phyloP scores from a whole-genome alignment of 345 rosid species.

The Ceriops tagal region DNA sequence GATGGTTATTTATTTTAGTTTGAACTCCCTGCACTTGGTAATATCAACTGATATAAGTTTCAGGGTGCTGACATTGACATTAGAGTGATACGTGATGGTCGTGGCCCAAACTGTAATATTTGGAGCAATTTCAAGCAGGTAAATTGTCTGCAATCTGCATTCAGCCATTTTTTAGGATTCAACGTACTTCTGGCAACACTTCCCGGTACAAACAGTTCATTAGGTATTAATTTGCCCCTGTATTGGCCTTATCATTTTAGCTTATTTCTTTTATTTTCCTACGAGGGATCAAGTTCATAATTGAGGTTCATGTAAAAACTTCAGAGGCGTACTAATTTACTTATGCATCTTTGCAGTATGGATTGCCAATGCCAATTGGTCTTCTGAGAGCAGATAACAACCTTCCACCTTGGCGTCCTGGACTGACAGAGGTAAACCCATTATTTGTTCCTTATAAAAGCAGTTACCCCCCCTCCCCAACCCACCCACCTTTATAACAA shows the following conservation, averaged over 20 bases:
- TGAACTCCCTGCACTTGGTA: slow-evolving; percentile 4
- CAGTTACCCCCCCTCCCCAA: too few relatives aligned
- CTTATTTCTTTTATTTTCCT: background rate
- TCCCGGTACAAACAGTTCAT: background rate
- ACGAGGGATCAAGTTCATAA: background rate
- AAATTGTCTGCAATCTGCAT: background rate
- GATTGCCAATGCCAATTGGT: slow-evolving; percentile 71
- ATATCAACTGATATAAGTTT: slow-evolving; percentile 19
- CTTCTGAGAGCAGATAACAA: slow-evolving; percentile 89
- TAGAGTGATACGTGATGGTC: slow-evolving; percentile 95
- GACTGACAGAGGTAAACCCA: slow-evolving; percentile 65
- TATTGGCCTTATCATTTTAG: too few relatives aligned
- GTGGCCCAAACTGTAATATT: slow-evolving; percentile 89
- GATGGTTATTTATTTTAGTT: background rate
- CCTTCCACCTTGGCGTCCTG: slow-evolving; percentile 94
- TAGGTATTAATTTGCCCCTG: background rate
- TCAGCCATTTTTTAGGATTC: background rate
- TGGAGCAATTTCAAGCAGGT: slow-evolving; percentile 99
- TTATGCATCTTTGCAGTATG: slow-evolving; percentile 57
- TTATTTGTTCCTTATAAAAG: too few relatives aligned
- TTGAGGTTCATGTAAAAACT: slow-evolving; percentile 3
- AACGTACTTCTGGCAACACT: background rate
- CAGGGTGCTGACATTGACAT: slow-evolving; percentile 99
- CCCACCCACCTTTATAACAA: too few relatives aligned
- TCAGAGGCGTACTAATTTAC: slow-evolving; percentile 12